A percentile compares a stretch with the other conserved stretches of the same genome.
These are phyloP conservation scores for Rheum nobile DNA, from an alignment of 148 eudicot genomes.

Conservation along the genomic window DNA sequence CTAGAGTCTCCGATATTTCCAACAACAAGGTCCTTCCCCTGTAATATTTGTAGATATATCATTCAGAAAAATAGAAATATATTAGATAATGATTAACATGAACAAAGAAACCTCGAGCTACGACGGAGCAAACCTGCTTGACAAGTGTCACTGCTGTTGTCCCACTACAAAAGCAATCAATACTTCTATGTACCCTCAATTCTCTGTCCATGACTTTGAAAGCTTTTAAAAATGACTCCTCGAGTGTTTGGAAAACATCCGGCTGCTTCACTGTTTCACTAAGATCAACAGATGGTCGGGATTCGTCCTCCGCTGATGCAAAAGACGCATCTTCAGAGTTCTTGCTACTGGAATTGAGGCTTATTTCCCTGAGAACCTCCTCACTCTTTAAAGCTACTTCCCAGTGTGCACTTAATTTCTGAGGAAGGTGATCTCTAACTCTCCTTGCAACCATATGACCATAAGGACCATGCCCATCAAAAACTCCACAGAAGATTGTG, in stretches of 20 bases:
- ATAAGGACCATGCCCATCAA: slow-evolving; percentile 92
- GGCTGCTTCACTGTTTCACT: slow-evolving; percentile 44
- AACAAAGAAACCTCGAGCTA: not conserved
- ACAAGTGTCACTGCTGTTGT: slow-evolving; percentile 91
- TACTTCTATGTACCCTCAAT: slow-evolving; percentile 48
- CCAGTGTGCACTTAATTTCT: slow-evolving; percentile 70
- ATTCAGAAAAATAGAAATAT: not conserved
- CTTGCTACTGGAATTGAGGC: slow-evolving; percentile 37
- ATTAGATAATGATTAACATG: not conserved
- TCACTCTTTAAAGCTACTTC: slow-evolving; percentile 52
- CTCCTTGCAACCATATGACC: slow-evolving; percentile 94
- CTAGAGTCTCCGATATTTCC: slow-evolving; percentile 94
- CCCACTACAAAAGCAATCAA: slow-evolving; percentile 96
- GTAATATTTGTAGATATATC: slow-evolving; percentile 3
- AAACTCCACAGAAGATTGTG: slow-evolving; percentile 84
- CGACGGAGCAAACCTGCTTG: slow-evolving; percentile 49
- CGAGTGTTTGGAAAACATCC: slow-evolving; percentile 52
- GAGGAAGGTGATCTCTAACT: slow-evolving; percentile 88
- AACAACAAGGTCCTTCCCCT: slow-evolving; percentile 81
- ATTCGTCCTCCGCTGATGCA: slow-evolving; percentile 47
- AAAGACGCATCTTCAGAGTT: slow-evolving; percentile 52
- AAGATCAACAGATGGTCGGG: slow-evolving; percentile 29
- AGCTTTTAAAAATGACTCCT: slow-evolving; percentile 81
- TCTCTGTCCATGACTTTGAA: slow-evolving; percentile 87
- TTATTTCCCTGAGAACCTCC: slow-evolving; percentile 55